These are phyloP conservation scores for Scenedesmus sp. DNA, from an alignment of 163 green algal species.

Conservation along the genomic window DNA sequence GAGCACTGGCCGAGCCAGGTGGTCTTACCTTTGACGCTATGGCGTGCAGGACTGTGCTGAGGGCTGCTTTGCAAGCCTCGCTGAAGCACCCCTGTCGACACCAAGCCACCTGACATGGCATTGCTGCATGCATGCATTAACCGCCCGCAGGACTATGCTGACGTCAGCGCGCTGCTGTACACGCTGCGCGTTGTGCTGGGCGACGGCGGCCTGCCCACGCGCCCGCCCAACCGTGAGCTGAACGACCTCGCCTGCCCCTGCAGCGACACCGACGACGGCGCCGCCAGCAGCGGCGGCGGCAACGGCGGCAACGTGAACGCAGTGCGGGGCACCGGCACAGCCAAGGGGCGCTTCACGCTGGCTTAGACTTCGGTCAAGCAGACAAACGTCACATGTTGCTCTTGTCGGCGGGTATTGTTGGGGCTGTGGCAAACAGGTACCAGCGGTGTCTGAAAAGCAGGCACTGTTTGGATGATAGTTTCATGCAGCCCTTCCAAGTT, in stretches of 20 bases:
- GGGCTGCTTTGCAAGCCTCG: slow-evolving; percentile 48
- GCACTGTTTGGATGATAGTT: too few relatives aligned
- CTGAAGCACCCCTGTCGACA: slow-evolving; percentile 43
- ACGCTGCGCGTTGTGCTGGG: slow-evolving; percentile 48
- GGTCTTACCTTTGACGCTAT: too few relatives aligned
- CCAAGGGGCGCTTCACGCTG: background rate
- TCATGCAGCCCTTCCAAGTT: too few relatives aligned
- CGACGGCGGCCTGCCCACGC: slow-evolving; percentile 28
- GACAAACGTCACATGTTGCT: too few relatives aligned
- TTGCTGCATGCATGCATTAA: background rate
- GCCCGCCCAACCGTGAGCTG: slow-evolving; percentile 38
- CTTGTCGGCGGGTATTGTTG: too few relatives aligned
- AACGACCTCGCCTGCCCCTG: slow-evolving; percentile 28
- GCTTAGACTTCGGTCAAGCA: background rate
- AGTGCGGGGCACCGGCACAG: background rate
- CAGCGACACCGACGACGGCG: background rate
- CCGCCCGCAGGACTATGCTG: slow-evolving; percentile 34
- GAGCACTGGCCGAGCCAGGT: too few relatives aligned
- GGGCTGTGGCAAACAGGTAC: too few relatives aligned
- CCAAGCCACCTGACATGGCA: too few relatives aligned
- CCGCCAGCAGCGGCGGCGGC: background rate
- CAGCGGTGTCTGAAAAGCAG: too few relatives aligned
- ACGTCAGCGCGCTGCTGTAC: slow-evolving; percentile 50
- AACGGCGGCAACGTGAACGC: background rate
- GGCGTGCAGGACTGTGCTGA: slow-evolving; percentile 31